Base-by-base conservation (phyloP, 106 monocot genomes). In the Phalaenopsis equestris region DNA sequence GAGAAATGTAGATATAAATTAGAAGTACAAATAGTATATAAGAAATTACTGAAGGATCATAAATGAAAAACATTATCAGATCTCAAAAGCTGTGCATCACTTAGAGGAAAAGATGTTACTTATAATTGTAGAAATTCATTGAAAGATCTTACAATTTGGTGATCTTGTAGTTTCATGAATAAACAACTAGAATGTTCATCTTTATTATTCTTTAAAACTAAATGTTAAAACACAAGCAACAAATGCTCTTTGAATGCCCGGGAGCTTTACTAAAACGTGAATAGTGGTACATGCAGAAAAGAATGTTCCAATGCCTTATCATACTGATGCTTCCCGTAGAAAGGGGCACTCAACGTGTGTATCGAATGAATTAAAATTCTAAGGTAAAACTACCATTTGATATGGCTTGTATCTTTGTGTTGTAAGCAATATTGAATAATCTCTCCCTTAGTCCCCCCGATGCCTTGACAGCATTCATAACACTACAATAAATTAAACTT, bases 381-480 rank as follows among this genome's bases (percentile, higher is more conserved):
- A 70, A 36, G 15, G 21, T 52, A 14, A 38, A 78, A 56, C 73
- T 88, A 98, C 98, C 98, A 81, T 88, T 92, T 10, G 79, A 74
- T 49, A 98, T 82, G 83, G 98, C 94, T 83, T 88, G 88, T 86
- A 82, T 86, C 86, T 98, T 98, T 61, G 98, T 83, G 83, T 91
- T 94, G 80, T 78, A 98, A 38, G 98, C 94, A 76, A 82, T 85
- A 86, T 91, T 89, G 48, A 94, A 98, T 83, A 98, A 84, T 56
- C 83, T 89, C 78, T 98, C 89, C 83, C 75, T 90, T 74, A 98
- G 73, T 19, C 89, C 90, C 38, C 98, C 94, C 73, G 94, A 93
- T 82, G 87, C 81, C 84, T 94, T 98, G 45, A 98, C 92, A 74
- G 94, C 92, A 88, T 94, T 98, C 37, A 83, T 92, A 77, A 98